Evolutionary conservation across 177 flowering plant species (phyloP).

Genomic region (Telopea speciosissima): DNA sequence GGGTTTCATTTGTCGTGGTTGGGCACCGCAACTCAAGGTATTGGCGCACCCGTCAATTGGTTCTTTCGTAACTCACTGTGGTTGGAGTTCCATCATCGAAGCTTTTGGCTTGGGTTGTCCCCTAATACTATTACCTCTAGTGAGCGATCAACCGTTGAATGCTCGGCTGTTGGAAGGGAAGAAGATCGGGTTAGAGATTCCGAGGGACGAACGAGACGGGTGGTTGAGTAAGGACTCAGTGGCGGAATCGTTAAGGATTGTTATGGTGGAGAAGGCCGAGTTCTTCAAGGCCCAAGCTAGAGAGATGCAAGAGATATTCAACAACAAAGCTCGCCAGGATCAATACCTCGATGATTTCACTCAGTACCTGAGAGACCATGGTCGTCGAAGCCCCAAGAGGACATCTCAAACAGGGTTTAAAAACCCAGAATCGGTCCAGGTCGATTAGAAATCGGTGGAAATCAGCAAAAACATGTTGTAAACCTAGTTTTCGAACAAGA

Average conservation of each 20-base stretch:
- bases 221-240: constrained; percentile 29
- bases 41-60: constrained; percentile 31
- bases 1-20: constrained; percentile 25
- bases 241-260: constrained; percentile 27
- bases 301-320: constrained; percentile 33
- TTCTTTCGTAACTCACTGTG: constrained; percentile 31
- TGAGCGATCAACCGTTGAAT: constrained; percentile 37
- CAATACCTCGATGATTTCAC: constrained; percentile 19
- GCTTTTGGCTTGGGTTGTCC: constrained; percentile 31
- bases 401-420: too few species aligned
- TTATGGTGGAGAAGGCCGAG: constrained; percentile 31
- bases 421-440: too few species aligned
- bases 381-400: neutral
- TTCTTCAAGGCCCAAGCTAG: constrained; percentile 28
- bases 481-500: too few species aligned
- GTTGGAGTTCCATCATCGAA: constrained; percentile 44
- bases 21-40: constrained; percentile 42
- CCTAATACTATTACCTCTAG: constrained; percentile 30
- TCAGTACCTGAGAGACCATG: constrained; percentile 16
- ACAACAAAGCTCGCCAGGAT: constrained; percentile 18
- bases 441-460: too few species aligned
- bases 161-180: constrained; percentile 32
- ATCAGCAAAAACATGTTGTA: too few species aligned
- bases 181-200: constrained; percentile 30
- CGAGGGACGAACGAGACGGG: constrained; percentile 31